Base-by-base conservation (phyloP, 306 rosid genomes). In the Cucumis hystrix region DNA sequence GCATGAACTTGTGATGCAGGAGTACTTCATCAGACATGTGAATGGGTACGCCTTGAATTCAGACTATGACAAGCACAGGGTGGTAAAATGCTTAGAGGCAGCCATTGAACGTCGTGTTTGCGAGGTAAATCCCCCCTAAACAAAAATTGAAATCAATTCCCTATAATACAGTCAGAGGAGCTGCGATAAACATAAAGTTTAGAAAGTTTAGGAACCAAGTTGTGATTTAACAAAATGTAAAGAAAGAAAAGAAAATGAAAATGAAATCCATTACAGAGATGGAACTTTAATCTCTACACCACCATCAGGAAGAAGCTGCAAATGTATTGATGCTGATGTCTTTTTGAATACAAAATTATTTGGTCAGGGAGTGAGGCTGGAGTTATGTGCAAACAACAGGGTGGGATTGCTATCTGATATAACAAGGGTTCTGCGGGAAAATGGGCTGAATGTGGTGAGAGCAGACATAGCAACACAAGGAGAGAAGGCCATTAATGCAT, bases 391-490 rank as follows among this genome's bases (percentile, higher is more conserved):
- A 14, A 84, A 91, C 52, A 75, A 89, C 20, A 83, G 91, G 80
- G 81, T 79, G 6, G 91, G 91, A 16, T 79, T 91, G 79, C 88
- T 89, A 5, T 91, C 91, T 0, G 92, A 91, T 67, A 89, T 88
- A 74, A 91, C 95, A 21, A 67, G 91, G 78, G 87, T 86, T 15
- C 89, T 91, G 18, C 61, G 94, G 37, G 97, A 91, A 83, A 89
- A 87, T 40, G 91, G 92, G 7, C 84, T 91, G 7, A 80, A 69
- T 0, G 89, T 89, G 18, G 92, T 85, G 55, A 65, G 90, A 80
- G 97, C 90, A n/a, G 92, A 88, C 39, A 84, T 91, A 7, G 91
- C 84, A 70, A 89, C 95, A 9, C 87, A 87, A 41, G 92, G 95
- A 79, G 87, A 82, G 77, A 89, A 91, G 81, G 72, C 88, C 0